Percentiles rank a stretch among this genome's conserved stretches.
These are phyloP conservation scores for Mediolabrus comicus DNA, from an alignment of 108 stramenopile genomes.

Conservation along the genomic window DNA sequence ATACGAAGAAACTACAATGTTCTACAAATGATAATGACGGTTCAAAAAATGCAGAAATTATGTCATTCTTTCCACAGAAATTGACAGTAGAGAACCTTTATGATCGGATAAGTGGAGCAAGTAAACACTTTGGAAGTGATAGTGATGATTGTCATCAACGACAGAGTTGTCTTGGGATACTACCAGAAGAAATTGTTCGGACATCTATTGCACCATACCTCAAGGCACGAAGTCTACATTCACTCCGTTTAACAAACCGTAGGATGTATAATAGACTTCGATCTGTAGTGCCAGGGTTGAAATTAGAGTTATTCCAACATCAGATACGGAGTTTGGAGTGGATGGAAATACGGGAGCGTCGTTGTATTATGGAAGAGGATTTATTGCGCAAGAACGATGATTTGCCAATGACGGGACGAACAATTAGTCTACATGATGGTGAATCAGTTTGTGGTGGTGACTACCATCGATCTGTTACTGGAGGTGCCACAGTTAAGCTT, in stretches of 20 bases:
- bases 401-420: constrained; percentile 7
- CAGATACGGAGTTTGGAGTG: constrained; percentile 74
- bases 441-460: constrained; percentile 46
- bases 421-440: background rate
- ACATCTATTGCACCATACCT: constrained; percentile 58
- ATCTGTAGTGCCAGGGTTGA: constrained; percentile 69
- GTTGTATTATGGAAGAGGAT: constrained; percentile 39
- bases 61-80: constrained; percentile 55
- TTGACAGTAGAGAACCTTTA: constrained; percentile 64
- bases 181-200: constrained; percentile 61
- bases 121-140: constrained; percentile 1
- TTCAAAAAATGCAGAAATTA: background rate
- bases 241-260: constrained; percentile 58
- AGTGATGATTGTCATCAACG: background rate
- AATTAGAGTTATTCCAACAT: constrained; percentile 63
- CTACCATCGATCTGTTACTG: constrained; percentile 61
- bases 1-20: constrained; percentile 27
- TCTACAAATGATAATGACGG: background rate
- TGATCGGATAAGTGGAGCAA: constrained; percentile 49
- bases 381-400: constrained; percentile 2
- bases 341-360: constrained; percentile 72
- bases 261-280: constrained; percentile 41
- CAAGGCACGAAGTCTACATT: constrained; percentile 52
- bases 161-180: background rate
- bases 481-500: constrained; percentile 54